Conservation (phyloP, 148 eudicot species). For the Talinum fruticosum region DNA sequence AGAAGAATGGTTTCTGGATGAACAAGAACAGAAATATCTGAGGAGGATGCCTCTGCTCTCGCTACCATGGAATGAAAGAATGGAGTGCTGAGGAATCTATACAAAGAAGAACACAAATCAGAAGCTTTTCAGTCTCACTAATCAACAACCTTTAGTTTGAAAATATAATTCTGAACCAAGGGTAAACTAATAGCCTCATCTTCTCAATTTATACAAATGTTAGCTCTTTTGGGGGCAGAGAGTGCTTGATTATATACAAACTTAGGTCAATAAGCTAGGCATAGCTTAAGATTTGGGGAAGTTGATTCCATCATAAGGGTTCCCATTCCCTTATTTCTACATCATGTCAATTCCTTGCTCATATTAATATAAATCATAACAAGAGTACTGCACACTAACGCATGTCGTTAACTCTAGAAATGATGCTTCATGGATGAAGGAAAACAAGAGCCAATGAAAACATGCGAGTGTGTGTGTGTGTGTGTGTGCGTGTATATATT, state of each 20-base stretch:
- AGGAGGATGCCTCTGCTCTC: constrained; percentile 64
- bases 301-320: background rate
- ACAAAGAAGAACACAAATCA: constrained; percentile 6
- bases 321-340: background rate
- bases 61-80: constrained; percentile 97
- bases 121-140: constrained; percentile 12
- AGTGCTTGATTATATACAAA: background rate
- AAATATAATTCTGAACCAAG: background rate
- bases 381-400: background rate
- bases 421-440: background rate
- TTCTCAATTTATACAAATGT: background rate
- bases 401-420: background rate
- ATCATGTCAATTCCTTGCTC: background rate
- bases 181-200: constrained; percentile 1
- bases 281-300: no score
- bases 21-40: constrained; percentile 64
- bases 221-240: no score
- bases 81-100: constrained; percentile 68
- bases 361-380: background rate
- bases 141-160: background rate
- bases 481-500: no score
- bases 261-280: no score
- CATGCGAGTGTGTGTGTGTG: no score
- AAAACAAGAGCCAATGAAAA: no score
- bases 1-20: constrained; percentile 79